Conservation (phyloP, 2,329 filamentous ascomycete genomes). For the Clonostachys rhizophaga region DNA sequence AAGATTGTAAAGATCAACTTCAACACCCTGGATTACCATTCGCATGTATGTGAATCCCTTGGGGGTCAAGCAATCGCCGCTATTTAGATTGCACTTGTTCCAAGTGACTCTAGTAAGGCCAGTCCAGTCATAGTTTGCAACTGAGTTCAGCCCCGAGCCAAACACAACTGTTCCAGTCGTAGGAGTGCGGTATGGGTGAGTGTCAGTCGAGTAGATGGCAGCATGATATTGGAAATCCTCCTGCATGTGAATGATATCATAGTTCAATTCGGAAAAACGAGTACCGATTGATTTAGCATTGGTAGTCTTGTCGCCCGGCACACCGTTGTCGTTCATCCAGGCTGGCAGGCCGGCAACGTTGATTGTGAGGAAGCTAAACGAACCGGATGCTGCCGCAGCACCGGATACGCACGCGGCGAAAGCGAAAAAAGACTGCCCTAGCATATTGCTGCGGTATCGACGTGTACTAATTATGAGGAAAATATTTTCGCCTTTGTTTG, state of each 20-base stretch:
- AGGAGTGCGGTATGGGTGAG: conserved; percentile 54
- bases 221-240: conserved; percentile 69
- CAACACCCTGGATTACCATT: conserved; percentile 44
- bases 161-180: conserved; percentile 62
- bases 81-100: conserved; percentile 51
- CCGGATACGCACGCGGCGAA: too few relatives aligned
- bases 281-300: conserved; percentile 54
- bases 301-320: conserved; percentile 55
- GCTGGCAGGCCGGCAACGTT: conserved; percentile 59
- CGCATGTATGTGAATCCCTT: conserved; percentile 69
- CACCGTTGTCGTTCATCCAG: conserved; percentile 52
- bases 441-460: too few relatives aligned
- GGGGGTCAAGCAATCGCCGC: conserved; percentile 61
- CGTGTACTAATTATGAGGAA: too few relatives aligned
- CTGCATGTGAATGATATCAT: conserved; percentile 61
- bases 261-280: conserved; percentile 49
- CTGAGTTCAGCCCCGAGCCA: conserved; percentile 60
- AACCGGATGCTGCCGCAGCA: conserved; percentile 12
- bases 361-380: conserved; percentile 47
- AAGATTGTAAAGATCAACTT: conserved; percentile 61
- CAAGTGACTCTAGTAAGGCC: conserved; percentile 55
- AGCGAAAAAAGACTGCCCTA: too few relatives aligned
- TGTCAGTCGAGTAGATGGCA: conserved; percentile 55
- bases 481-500: too few relatives aligned
- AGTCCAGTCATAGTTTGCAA: conserved; percentile 54